A percentile compares a stretch with the other conserved stretches of the same genome.
Evolutionary conservation across 352 stramenopile species (phyloP).

Genomic region (Pythium rhizo-oryzae): DNA sequence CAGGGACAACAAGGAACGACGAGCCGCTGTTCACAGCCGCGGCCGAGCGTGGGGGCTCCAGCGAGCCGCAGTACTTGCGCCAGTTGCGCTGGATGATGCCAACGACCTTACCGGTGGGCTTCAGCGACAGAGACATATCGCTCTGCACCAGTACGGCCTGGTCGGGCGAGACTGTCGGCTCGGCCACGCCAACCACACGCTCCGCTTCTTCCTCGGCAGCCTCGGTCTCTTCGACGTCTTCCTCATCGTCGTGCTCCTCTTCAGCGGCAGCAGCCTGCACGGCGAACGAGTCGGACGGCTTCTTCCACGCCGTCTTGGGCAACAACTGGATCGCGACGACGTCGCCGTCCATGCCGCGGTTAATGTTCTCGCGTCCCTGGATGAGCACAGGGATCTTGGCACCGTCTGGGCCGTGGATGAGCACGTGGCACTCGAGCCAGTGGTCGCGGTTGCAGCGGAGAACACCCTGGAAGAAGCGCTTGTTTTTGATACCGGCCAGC

Average conservation of each 20-base stretch:
- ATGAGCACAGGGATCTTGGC: constrained; percentile 74
- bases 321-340: constrained; percentile 96
- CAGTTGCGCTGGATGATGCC: constrained; percentile 94
- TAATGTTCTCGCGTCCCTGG: constrained; percentile 90
- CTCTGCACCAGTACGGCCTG: constrained; percentile 61
- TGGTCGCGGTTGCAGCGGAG: constrained; percentile 89
- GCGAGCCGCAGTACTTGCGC: constrained; percentile 93
- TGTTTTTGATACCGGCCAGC: constrained; percentile 86
- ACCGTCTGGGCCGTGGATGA: constrained; percentile 71
- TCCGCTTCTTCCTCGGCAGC: constrained; percentile 27
- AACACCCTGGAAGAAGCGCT: constrained; percentile 88
- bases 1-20: constrained; percentile 80
- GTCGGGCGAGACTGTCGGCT: constrained; percentile 69
- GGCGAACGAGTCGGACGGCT: constrained; percentile 70
- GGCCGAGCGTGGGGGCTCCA: constrained; percentile 75
- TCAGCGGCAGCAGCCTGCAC: constrained; percentile 43
- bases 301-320: constrained; percentile 80
- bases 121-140: constrained; percentile 51
- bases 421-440: constrained; percentile 78
- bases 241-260: constrained; percentile 48
- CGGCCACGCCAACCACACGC: constrained; percentile 46
- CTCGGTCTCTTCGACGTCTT: constrained; percentile 43
- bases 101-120: constrained; percentile 85
- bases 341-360: constrained; percentile 98
- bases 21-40: constrained; percentile 41